Base-by-base conservation (phyloP, 2,329 filamentous ascomycete genomes). In the Venturia asperata region DNA sequence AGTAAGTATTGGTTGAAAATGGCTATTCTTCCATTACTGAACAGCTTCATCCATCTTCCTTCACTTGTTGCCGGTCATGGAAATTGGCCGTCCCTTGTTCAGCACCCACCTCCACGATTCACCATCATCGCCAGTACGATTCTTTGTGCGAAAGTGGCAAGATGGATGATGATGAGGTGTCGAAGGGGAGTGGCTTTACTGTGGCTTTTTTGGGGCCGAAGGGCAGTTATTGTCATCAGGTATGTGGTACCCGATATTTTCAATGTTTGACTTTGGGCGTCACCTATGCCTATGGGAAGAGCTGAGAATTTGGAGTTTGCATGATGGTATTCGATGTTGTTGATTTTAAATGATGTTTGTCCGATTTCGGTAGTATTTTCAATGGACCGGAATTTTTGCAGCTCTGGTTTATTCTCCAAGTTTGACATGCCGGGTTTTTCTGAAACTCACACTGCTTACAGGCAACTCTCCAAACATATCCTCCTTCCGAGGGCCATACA, bases 161-260 rank as follows among this genome's bases (percentile, higher is more conserved):
- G 52, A 58, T 58, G 52, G 52, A 27, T 11, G 52, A 58, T 10
- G 39, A 47, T 47, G 45, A 15, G 39, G 39, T 41, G 39, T 9
- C 4, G 39, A 41, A 41, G 21, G 21, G 1, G 47, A 27, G 21
- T 52, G 47, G 47, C 47, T 58, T 58, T 37, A 37, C 52, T 19
- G 65, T 67, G 45, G 66, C 64, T 21, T 67, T 64, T 62, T 43
- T 67, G 24, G 66, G 66, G 34, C 66, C 66, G 2, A 55, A 56
- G n/a, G 66, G 43, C 13, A 43, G 52, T 56, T 67, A 63, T 52
- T 64, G 65, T 34, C 66, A 67, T 61, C 66, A 67, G 66, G 66
- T 67, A 66, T 21, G 65, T 56, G 3, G 30, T 34, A 3, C 30
- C 30, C 30, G 6, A 6, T 6, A 34, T 34, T 34, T 34, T 34